Conservation (phyloP, 495 filamentous ascomycete species). For the Penicillium fimorum region DNA sequence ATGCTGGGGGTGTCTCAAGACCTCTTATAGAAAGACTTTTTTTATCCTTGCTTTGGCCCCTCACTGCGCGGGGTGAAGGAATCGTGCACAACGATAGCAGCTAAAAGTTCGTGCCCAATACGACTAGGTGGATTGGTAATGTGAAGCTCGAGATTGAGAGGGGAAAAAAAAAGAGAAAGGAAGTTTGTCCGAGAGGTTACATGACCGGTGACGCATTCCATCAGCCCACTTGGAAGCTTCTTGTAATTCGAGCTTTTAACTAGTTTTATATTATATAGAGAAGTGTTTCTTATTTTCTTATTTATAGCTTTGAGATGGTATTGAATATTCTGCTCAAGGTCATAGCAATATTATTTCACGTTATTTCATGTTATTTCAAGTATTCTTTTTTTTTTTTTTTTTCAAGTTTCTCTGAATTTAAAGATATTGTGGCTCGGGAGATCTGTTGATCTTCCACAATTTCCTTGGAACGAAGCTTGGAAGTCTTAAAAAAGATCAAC, state of each 20-base stretch:
- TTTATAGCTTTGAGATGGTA: not conserved
- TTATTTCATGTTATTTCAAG: not conserved
- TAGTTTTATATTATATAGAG: not conserved
- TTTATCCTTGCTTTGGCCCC: slow-evolving; percentile 10
- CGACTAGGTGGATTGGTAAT: slow-evolving; percentile 7
- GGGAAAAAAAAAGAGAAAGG: not conserved
- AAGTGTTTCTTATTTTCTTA: not conserved
- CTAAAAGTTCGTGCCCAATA: not conserved
- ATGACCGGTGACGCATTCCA: slow-evolving; percentile 6
- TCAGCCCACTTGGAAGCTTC: not conserved
- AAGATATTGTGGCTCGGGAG: slow-evolving; percentile 2
- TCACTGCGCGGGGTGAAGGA: slow-evolving; percentile 10
- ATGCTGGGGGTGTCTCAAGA: not conserved
- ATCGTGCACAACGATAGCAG: not conserved
- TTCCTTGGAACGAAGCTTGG: not conserved
- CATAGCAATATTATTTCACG: not conserved
- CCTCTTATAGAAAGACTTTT: slow-evolving; percentile 1
- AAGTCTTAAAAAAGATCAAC: not conserved
- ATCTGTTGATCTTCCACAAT: slow-evolving; percentile 6
- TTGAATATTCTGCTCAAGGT: not conserved
- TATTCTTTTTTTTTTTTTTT: no score
- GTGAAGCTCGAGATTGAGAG: slow-evolving; percentile 1
- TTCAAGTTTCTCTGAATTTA: not conserved
- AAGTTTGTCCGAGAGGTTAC: slow-evolving; percentile 5
- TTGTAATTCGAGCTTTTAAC: not conserved